phyloP scores from a whole-genome alignment of 2,329 filamentous ascomycete species.

The Monosporascus sp. region DNA sequence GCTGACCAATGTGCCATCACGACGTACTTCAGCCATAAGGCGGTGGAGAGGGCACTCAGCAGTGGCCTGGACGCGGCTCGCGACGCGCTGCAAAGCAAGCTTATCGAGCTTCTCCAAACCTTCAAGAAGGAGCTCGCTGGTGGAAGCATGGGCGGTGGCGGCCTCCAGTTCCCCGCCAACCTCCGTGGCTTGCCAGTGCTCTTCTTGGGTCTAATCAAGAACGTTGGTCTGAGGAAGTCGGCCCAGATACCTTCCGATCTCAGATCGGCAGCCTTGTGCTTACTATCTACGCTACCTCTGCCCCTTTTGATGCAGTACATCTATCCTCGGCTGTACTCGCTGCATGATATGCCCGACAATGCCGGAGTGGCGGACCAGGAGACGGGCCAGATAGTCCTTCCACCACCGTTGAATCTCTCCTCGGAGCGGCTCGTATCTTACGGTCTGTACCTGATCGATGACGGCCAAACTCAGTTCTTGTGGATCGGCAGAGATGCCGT shows the following conservation, averaged over 20 bases:
- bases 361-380: conserved; percentile 79
- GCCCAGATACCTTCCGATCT: conserved; percentile 92
- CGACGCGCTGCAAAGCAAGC: conserved; percentile 84
- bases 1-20: conserved; percentile 92
- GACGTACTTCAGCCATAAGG: conserved; percentile 95
- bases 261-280: conserved; percentile 83
- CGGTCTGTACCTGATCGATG: conserved; percentile 92
- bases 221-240: conserved; percentile 87
- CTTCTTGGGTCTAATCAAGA: conserved; percentile 93
- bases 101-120: conserved; percentile 86
- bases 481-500: conserved; percentile 94
- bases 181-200: conserved; percentile 80
- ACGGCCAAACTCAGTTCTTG: conserved; percentile 94
- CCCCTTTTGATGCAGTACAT: conserved; percentile 92
- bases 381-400: conserved; percentile 84
- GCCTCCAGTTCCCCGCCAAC: conserved; percentile 91
- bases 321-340: conserved; percentile 75
- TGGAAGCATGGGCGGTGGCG: conserved; percentile 85
- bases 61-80: conserved; percentile 85
- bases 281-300: conserved; percentile 88
- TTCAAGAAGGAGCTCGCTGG: conserved; percentile 96
- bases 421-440: conserved; percentile 84
- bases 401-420: conserved; percentile 77
- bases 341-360: conserved; percentile 95
- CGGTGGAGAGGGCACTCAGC: conserved; percentile 82